Base-by-base conservation (phyloP, 2,329 filamentous ascomycete genomes). In the Aureobasidium mangrovei region DNA sequence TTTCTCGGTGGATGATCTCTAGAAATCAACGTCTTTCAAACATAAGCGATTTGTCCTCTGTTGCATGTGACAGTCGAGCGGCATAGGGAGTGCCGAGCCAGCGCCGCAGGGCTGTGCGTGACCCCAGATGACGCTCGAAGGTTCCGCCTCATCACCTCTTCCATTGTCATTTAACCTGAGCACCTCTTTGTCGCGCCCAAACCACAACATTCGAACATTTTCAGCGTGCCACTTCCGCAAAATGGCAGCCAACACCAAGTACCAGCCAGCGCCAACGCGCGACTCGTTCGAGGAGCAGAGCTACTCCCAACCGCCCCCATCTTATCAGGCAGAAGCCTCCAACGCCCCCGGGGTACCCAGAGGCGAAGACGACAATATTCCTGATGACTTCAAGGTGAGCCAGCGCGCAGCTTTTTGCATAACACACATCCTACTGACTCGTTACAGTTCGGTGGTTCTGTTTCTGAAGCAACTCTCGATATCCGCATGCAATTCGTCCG, bases 341-440 rank as follows among this genome's bases (percentile, higher is more conserved):
- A 71, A 78, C 57, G 76, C 77, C 63, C 77, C 79, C 26, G 77
- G 86, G 39, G 80, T 87, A 55, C 79, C 79, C 58, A 85, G 78
- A 51, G 68, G 71, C 67, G 91, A 91, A 70, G 83, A 91, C 67
- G 91, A 96, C 72, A 94, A 96, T 66, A 69, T 97, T 42, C 91
- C 91, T 1, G 91, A 97, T 74, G 91, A 97, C 72, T 97, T 97
- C 82, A 97, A 96, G 80, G 85, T 88, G 42, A 12, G 53, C 10
- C 8, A 24, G 32, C 7, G 27, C 36, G 10, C 27, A 3, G 12
- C 31, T 10, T n/a, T 32, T 1, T 9, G 4, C 4, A 39, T 12
- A n/a, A n/a, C 27, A 26, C 4, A 1, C 12, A 9, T 10, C 39
- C 51, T 53, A 54, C 58, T 61, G 55, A 48, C 31, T 42, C 29